These are phyloP conservation scores for Neurospora sp. DNA, from an alignment of 495 filamentous ascomycete species.

Conservation along the genomic window DNA sequence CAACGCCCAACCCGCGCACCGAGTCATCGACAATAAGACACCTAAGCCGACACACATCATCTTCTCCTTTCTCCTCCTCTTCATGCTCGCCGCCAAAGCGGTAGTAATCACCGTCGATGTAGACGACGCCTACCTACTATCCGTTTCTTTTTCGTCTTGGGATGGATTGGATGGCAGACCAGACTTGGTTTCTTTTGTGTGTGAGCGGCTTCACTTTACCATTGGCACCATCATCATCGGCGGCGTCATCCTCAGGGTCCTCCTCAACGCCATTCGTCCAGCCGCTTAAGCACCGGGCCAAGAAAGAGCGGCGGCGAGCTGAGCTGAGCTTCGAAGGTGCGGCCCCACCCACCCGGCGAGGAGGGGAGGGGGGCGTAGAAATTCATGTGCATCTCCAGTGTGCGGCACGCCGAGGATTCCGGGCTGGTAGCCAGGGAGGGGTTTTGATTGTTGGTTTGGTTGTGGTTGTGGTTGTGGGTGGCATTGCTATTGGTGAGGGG, in stretches of 20 bases:
- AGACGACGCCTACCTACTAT: constrained; percentile 24
- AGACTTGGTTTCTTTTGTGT: constrained; percentile 12
- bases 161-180: constrained; percentile 13
- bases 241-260: background rate
- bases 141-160: background rate
- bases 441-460: constrained; percentile 6
- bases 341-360: constrained; percentile 17
- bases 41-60: constrained; percentile 11
- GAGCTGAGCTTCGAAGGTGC: constrained; percentile 14
- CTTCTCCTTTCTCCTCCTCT: background rate
- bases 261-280: constrained; percentile 1
- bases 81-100: background rate
- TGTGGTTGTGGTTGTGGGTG: background rate
- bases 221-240: background rate
- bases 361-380: constrained; percentile 10
- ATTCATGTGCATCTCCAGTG: constrained; percentile 23
- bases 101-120: constrained; percentile 17
- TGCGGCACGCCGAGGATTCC: constrained; percentile 16
- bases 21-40: constrained; percentile 24
- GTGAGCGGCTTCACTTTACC: background rate
- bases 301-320: constrained; percentile 4
- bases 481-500: background rate
- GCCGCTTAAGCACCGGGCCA: constrained; percentile 8
- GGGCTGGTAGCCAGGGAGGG: constrained; percentile 19
- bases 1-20: constrained; percentile 14